Evolutionary conservation across 768 basidiomycete genomes (phyloP).

Genomic region (Rhizopogon rudus): DNA sequence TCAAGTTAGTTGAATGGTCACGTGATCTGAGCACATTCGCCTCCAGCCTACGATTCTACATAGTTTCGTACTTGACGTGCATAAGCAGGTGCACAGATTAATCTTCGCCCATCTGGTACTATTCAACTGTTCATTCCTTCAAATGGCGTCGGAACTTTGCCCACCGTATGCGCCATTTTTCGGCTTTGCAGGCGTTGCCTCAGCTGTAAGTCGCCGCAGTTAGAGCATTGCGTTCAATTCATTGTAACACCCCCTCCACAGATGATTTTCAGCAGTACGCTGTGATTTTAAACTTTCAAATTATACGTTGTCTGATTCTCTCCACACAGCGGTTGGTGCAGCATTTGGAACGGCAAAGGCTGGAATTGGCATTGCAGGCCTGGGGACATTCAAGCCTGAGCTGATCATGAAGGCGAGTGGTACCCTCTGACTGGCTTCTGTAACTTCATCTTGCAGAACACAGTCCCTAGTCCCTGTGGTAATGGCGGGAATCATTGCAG

Average conservation of each 20-base stretch:
- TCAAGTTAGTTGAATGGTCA: neutral
- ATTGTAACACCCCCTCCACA: constrained; percentile 25
- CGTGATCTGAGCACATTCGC: neutral
- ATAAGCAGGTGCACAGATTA: neutral
- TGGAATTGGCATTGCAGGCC: constrained; percentile 94
- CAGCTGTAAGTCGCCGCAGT: constrained; percentile 57
- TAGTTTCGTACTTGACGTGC: neutral
- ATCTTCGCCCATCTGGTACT: neutral
- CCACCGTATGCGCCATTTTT: constrained; percentile 98
- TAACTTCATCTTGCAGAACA: neutral
- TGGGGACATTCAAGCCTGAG: constrained; percentile 92
- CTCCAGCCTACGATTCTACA: neutral
- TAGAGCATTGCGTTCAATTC: neutral
- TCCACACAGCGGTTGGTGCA: constrained; percentile 79
- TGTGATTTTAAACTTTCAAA: constrained; percentile 2
- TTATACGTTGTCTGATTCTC: constrained; percentile 2
- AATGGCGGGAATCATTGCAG: constrained; percentile 98
- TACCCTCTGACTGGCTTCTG: neutral
- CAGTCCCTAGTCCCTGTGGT: constrained; percentile 95
- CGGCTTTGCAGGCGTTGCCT: constrained; percentile 95
- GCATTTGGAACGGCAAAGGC: constrained; percentile 96
- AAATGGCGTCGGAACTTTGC: constrained; percentile 56
- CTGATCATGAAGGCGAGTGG: constrained; percentile 89
- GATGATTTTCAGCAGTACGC: constrained; percentile 97
- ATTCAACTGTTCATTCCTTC: neutral